These are phyloP conservation scores for Dioscorea alata DNA, from an alignment of 106 monocot species.

Conservation along the genomic window DNA sequence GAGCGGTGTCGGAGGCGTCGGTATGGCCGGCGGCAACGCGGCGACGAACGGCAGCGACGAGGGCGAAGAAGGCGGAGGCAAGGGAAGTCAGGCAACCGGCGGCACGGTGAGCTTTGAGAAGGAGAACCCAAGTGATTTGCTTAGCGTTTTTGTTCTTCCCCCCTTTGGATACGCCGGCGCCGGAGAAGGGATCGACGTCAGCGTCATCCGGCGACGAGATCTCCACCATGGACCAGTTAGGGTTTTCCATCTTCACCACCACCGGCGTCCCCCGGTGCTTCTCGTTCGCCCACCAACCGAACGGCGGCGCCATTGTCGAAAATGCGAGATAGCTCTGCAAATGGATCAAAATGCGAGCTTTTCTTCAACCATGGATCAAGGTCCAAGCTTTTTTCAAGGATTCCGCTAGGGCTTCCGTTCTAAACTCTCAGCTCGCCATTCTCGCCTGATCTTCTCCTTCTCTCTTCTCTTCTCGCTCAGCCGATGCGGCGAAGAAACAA, in stretches of 20 bases:
- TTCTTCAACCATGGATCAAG: not conserved
- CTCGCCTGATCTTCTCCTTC: too few relatives aligned
- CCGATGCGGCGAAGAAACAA: too few relatives aligned
- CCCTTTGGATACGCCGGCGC: slow-evolving; percentile 10
- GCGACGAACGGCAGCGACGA: slow-evolving; percentile 56
- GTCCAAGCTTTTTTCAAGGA: not conserved
- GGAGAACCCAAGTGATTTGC: slow-evolving; percentile 90
- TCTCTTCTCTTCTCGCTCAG: too few relatives aligned
- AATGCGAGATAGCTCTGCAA: too few relatives aligned
- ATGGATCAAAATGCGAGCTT: too few relatives aligned
- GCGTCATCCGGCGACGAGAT: slow-evolving; percentile 21
- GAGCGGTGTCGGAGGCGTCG: slow-evolving; percentile 7
- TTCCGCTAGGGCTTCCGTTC: too few relatives aligned
- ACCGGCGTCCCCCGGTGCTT: slow-evolving; percentile 50
- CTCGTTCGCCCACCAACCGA: slow-evolving; percentile 59
- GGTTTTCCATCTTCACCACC: slow-evolving; percentile 89
- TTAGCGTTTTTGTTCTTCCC: slow-evolving; percentile 70
- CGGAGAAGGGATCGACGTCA: not conserved
- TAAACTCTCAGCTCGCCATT: too few relatives aligned
- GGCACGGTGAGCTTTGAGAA: slow-evolving; percentile 78
- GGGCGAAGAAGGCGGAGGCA: slow-evolving; percentile 29
- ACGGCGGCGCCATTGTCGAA: slow-evolving; percentile 18
- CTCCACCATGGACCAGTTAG: slow-evolving; percentile 55
- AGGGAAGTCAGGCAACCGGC: slow-evolving; percentile 76
- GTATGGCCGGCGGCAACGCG: slow-evolving; percentile 66